Conservation (phyloP, 1,139 yeast genomes). For the Suhomyces ambrosiae region DNA sequence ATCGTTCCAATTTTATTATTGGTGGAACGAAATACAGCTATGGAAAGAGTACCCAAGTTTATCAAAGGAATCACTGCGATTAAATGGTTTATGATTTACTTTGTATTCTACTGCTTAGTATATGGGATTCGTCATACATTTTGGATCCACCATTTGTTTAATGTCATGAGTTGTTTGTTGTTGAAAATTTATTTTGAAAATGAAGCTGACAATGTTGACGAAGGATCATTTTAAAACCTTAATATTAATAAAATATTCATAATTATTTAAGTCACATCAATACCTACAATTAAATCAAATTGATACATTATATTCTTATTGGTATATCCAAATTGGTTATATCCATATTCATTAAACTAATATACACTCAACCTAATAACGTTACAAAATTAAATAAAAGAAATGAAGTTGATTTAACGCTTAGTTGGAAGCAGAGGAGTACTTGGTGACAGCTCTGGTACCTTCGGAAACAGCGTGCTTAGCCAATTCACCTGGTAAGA, state of each 20-base stretch:
- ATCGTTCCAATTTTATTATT: conserved; percentile 62
- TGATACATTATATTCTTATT: too few relatives aligned
- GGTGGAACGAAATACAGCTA: conserved; percentile 44
- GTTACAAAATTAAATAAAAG: conserved; percentile 18
- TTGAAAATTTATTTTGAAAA: conserved; percentile 20
- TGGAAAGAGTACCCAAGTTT: conserved; percentile 13
- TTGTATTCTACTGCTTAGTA: conserved; percentile 55
- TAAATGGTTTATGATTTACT: conserved; percentile 32
- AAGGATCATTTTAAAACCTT: neutral
- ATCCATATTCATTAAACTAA: conserved; percentile 21
- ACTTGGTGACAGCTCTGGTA: conserved; percentile 99
- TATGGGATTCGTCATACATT: conserved; percentile 71
- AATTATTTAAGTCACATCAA: too few relatives aligned
- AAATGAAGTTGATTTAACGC: conserved; percentile 16
- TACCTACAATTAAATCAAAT: too few relatives aligned
- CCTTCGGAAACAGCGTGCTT: conserved; percentile 99
- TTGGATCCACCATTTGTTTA: conserved; percentile 70
- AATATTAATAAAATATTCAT: too few relatives aligned
- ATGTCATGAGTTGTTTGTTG: conserved; percentile 53
- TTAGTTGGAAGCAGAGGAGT: conserved; percentile 79
- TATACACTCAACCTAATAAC: conserved; percentile 22
- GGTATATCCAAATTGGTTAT: conserved; percentile 5
- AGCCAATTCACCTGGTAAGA: conserved; percentile 99
- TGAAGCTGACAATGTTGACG: conserved; percentile 4
- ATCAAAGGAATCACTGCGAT: conserved; percentile 3